Conservation (phyloP, 179 eudicot genomes). For the Silene vulgaris region DNA sequence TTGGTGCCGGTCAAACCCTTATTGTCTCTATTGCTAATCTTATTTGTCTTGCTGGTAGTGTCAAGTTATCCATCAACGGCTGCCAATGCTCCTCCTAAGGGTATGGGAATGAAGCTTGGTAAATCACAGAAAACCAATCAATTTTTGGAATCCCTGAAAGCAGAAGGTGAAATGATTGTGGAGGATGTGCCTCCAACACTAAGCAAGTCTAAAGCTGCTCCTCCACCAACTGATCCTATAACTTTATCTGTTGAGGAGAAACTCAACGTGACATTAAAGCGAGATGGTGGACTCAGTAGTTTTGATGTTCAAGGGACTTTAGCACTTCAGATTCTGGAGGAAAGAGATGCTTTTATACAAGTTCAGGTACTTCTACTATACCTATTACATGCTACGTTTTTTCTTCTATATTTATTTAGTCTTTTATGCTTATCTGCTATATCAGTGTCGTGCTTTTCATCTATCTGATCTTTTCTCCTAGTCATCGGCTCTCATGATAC, state of each 20-base stretch:
- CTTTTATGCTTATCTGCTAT: neutral
- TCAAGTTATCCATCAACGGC: slow-evolving; percentile 74
- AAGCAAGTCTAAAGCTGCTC: slow-evolving; percentile 63
- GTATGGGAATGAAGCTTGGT: slow-evolving; percentile 93
- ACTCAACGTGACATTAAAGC: slow-evolving; percentile 71
- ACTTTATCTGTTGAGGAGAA: slow-evolving; percentile 90
- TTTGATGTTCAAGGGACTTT: slow-evolving; percentile 94
- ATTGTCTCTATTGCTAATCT: neutral
- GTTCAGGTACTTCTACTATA: slow-evolving; percentile 60
- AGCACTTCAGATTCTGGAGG: slow-evolving; percentile 85
- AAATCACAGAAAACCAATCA: slow-evolving; percentile 72
- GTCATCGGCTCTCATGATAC: neutral
- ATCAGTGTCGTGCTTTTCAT: neutral
- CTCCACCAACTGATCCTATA: slow-evolving; percentile 84
- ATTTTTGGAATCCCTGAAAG: slow-evolving; percentile 92
- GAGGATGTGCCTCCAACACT: slow-evolving; percentile 79
- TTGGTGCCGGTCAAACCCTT: neutral
- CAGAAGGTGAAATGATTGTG: slow-evolving; percentile 91
- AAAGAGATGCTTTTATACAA: slow-evolving; percentile 87
- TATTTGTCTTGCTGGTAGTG: slow-evolving; percentile 19
- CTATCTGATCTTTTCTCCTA: neutral
- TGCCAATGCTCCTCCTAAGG: slow-evolving; percentile 86
- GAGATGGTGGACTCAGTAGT: slow-evolving; percentile 84
- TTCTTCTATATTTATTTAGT: neutral
- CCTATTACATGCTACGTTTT: neutral